Percentiles rank a stretch among this genome's conserved stretches.
These are phyloP conservation scores for Ocimum tenuiflorum DNA, from an alignment of 257 asterid genomes.

Conservation along the genomic window DNA sequence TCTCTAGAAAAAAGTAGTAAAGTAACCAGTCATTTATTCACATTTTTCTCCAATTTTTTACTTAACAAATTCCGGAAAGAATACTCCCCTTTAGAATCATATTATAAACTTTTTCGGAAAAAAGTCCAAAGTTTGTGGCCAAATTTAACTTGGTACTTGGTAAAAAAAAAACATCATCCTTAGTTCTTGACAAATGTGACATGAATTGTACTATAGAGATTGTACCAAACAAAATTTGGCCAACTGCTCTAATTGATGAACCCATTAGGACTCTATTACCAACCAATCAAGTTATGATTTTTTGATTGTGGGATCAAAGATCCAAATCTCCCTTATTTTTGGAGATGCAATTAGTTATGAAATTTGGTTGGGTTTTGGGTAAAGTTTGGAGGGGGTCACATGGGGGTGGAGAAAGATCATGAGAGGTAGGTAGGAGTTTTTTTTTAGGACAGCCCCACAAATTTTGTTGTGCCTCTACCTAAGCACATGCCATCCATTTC, in stretches of 20 bases:
- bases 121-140: too few species aligned
- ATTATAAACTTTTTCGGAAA: too few species aligned
- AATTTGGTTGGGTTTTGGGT: constrained; percentile 27
- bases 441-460: constrained; percentile 47
- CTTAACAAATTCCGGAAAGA: too few species aligned
- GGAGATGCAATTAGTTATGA: constrained; percentile 9
- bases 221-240: constrained; percentile 7
- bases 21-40: too few species aligned
- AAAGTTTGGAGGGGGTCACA: constrained; percentile 35
- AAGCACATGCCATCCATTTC: constrained; percentile 61
- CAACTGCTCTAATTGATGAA: not conserved
- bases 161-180: too few species aligned
- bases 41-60: too few species aligned
- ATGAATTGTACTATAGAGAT: not conserved
- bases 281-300: constrained; percentile 11
- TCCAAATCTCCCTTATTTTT: not conserved
- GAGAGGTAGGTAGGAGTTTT: constrained; percentile 42
- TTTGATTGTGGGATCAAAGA: not conserved
- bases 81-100: too few species aligned
- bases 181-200: not conserved
- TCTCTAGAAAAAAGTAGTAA: too few species aligned
- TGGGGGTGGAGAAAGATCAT: constrained; percentile 35
- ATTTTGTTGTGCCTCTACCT: too few species aligned
- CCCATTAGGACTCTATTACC: constrained; percentile 8
- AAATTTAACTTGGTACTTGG: too few species aligned